A percentile compares a stretch with the other conserved stretches of the same genome.
These are phyloP conservation scores for Ruellia speciosa DNA, from an alignment of 305 asterid genomes.

Conservation along the genomic window DNA sequence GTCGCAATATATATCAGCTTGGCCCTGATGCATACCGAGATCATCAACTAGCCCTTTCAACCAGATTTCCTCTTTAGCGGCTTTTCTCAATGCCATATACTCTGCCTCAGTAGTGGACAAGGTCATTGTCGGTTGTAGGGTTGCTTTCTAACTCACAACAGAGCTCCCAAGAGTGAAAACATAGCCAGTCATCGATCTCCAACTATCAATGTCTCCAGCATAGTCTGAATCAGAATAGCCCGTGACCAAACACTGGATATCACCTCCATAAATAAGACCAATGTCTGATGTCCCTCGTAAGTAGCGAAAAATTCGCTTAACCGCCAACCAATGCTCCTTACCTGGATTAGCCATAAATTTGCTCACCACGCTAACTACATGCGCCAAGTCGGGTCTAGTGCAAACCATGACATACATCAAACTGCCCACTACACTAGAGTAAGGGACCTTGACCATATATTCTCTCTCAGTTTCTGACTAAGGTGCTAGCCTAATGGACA, in stretches of 20 bases:
- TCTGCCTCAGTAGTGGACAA: conserved; percentile 4
- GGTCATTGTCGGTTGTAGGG: background rate
- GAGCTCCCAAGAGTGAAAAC: background rate
- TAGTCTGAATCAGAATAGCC: background rate
- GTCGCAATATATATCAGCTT: background rate
- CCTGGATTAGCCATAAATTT: background rate
- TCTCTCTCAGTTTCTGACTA: background rate
- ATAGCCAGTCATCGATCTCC: conserved; percentile 1
- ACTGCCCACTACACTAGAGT: background rate
- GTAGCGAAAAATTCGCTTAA: background rate
- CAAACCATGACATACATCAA: conserved; percentile 5
- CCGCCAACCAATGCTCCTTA: background rate
- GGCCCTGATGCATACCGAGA: background rate
- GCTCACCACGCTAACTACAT: background rate
- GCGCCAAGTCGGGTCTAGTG: background rate
- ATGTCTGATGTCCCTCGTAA: background rate
- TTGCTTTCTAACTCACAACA: background rate
- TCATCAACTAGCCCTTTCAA: background rate
- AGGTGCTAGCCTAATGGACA: too few species aligned
- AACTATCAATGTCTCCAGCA: background rate
- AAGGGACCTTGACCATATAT: background rate
- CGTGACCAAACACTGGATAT: too few species aligned
- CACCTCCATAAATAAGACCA: too few species aligned
- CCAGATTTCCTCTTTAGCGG: background rate
- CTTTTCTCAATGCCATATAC: background rate